phyloP scores from a whole-genome alignment of 2,329 filamentous ascomycete genomes.

The Xylariaceae sp. region DNA sequence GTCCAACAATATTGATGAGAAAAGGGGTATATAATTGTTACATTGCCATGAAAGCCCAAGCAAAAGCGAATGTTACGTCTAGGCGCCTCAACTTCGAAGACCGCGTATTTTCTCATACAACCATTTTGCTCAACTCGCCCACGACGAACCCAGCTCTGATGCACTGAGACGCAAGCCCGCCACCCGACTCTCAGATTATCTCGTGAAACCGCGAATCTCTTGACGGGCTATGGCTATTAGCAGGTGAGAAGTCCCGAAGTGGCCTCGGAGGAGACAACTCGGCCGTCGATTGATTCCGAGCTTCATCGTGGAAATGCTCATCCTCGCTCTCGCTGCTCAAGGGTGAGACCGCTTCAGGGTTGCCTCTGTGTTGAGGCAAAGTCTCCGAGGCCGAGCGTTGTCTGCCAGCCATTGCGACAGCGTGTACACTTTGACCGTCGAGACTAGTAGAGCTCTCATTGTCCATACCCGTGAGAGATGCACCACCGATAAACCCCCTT shows the following conservation, averaged over 20 bases:
- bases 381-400: slow-evolving; percentile 14
- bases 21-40: no score
- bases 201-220: slow-evolving; percentile 58
- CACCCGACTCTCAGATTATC: slow-evolving; percentile 36
- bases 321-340: slow-evolving; percentile 31
- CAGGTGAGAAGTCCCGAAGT: slow-evolving; percentile 31
- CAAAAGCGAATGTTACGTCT: no score
- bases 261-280: slow-evolving; percentile 36
- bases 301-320: slow-evolving; percentile 35
- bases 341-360: slow-evolving; percentile 20
- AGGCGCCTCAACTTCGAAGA: no score
- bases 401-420: slow-evolving; percentile 44
- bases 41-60: no score
- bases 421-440: slow-evolving; percentile 40
- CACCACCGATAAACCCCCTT: slow-evolving; percentile 49
- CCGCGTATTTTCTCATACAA: no score
- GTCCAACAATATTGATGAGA: no score
- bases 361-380: slow-evolving; percentile 2
- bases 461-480: slow-evolving; percentile 39
- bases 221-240: slow-evolving; percentile 48
- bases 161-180: no score
- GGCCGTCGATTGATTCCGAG: slow-evolving; percentile 43
- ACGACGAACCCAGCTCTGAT: no score
- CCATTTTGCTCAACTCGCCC: no score
- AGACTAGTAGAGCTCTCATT: slow-evolving; percentile 43